These are phyloP conservation scores for Tylopilus sp. DNA, from an alignment of 768 basidiomycete genomes.

Conservation along the genomic window DNA sequence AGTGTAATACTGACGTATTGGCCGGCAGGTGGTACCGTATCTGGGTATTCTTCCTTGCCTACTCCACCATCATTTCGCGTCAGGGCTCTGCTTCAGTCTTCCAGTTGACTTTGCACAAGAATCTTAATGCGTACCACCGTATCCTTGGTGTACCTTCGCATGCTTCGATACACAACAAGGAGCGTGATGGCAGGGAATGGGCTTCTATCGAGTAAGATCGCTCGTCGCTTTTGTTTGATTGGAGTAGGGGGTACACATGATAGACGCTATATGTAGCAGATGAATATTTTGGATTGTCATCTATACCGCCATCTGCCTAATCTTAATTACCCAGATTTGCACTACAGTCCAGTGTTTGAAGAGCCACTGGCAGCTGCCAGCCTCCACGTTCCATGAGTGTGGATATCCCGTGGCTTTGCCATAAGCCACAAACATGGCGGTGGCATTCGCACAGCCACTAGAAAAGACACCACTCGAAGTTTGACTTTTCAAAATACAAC, in stretches of 20 bases:
- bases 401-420: no score
- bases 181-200: constrained; percentile 29
- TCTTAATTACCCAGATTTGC: constrained; percentile 19
- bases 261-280: constrained; percentile 8
- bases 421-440: no score
- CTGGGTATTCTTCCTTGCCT: constrained; percentile 98
- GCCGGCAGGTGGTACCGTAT: constrained; percentile 73
- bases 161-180: constrained; percentile 67
- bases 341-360: no score
- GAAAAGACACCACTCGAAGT: no score
- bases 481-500: no score
- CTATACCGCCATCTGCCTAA: constrained; percentile 27
- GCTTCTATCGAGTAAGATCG: constrained; percentile 19
- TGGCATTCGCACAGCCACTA: no score
- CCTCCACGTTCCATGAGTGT: no score
- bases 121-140: constrained; percentile 93
- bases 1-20: neutral
- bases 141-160: constrained; percentile 83
- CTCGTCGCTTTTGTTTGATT: neutral
- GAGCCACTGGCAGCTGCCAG: no score
- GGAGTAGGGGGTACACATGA: neutral
- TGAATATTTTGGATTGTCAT: constrained; percentile 6
- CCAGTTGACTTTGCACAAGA: constrained; percentile 98
- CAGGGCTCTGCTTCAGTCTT: constrained; percentile 92
- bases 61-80: constrained; percentile 77